Evolutionary conservation across 75 land plant genomes (phyloP), one percentile per base, ranked within the genome.

Genomic region (Sequoia sempervirens): DNA sequence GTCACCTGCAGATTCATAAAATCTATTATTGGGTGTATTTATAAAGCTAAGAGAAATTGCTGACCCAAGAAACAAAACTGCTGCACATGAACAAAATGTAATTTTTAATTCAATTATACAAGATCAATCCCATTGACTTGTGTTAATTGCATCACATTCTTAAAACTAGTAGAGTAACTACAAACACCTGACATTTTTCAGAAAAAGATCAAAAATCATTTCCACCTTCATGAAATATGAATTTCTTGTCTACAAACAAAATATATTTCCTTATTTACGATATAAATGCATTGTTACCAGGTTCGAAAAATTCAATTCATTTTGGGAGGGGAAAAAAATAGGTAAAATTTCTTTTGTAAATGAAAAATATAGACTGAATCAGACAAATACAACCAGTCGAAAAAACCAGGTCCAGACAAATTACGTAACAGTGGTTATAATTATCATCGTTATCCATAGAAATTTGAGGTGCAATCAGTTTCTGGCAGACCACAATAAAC

Each of bases 1-100:
- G 99, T 98, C 38, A 95, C 99, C 99, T 98, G 88, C 69, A 91
- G 17, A 78, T 28, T 36, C 38, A 81, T 2, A 11, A 34, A 70
- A 70, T 32, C 73, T 12, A 70, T 70, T 32, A 70, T 9, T 70
- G 32, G 66, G 20, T 61, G n/a, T 61, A 61, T 61, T 26, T 61
- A 61, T 61, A 61, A 61, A 61, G 66, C 66, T 26, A 6, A 61
- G 66, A 61, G 66, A 61, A 20, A 26, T 23, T 61, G n/a, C 66
- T 61, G 20, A 61, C 8, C 9, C 66, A 61, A 23, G 66, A 61
- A 61, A 20, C 6, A 61, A 61, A 23, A 61, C 28, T 61, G 28
- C 66, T 61, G 28, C 28, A 61, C 4, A 61, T 61, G 66, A 61
- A 61, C 26, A 6, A 26, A 61, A 61, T 20, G 2, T 6, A 26